A percentile compares a stretch with the other conserved stretches of the same genome.
Evolutionary conservation across 495 filamentous ascomycete species (phyloP).

Genomic region (Penicillium roqueforti): DNA sequence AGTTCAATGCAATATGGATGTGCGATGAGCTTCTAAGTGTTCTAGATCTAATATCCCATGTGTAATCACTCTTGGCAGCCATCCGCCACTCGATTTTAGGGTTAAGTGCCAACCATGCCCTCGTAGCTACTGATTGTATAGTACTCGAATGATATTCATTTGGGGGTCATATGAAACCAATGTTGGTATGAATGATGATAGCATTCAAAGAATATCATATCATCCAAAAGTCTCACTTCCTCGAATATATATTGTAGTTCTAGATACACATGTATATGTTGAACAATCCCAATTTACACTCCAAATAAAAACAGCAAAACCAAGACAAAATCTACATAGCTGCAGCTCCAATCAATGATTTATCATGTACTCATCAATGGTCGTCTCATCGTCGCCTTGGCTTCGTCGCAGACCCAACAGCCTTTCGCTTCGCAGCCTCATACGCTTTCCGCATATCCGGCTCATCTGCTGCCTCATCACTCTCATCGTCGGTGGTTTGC

Average conservation of each 20-base stretch:
- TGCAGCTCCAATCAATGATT: not conserved
- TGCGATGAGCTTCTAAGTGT: not conserved
- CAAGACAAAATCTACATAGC: not conserved
- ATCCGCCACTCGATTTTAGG: not conserved
- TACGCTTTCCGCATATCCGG: slow-evolving; percentile 16
- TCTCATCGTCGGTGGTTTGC: slow-evolving; percentile 45
- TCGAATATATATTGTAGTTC: not conserved
- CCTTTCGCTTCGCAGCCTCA: slow-evolving; percentile 16
- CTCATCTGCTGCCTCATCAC: slow-evolving; percentile 23
- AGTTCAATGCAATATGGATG: not conserved
- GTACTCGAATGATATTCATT: not conserved
- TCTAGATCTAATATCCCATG: not conserved
- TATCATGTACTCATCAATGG: not conserved
- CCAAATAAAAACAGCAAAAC: not conserved
- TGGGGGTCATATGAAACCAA: not conserved
- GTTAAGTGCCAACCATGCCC: not conserved
- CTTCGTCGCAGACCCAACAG: not conserved
- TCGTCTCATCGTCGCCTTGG: not conserved
- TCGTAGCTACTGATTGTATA: not conserved
- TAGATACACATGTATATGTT: not conserved
- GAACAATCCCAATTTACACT: not conserved
- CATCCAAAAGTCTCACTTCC: not conserved
- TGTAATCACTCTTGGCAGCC: not conserved
- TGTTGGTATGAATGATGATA: not conserved
- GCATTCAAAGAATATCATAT: not conserved